Conservation (phyloP, 106 monocot genomes). For the Apostasia shenzhenica region DNA sequence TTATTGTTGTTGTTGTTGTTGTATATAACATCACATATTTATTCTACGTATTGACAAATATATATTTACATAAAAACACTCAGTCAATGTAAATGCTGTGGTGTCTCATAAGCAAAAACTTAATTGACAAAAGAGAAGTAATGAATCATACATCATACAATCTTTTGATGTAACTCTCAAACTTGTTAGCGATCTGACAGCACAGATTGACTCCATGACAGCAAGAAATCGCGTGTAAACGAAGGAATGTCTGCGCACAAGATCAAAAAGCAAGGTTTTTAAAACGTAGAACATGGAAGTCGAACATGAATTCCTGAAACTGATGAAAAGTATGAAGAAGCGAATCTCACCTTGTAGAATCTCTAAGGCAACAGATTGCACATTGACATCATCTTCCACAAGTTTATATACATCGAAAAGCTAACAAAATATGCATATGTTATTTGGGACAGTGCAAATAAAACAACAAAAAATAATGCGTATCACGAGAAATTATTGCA, state of each 20-base stretch:
- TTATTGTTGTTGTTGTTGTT: too few species aligned
- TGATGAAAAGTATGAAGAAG: neutral
- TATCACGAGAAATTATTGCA: too few species aligned
- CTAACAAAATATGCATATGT: slow-evolving; percentile 12
- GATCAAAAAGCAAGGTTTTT: slow-evolving; percentile 1
- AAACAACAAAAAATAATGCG: neutral
- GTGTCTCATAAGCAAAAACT: too few species aligned
- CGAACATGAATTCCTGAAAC: neutral
- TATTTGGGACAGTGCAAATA: neutral
- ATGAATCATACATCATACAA: too few species aligned
- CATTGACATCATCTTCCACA: slow-evolving; percentile 76
- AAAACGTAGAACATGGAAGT: neutral
- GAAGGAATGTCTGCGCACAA: slow-evolving; percentile 60
- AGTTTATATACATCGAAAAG: slow-evolving; percentile 88
- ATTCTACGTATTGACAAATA: too few species aligned
- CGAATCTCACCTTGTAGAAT: slow-evolving; percentile 53
- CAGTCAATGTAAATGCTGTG: too few species aligned
- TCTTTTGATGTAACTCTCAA: too few species aligned
- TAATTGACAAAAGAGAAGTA: too few species aligned
- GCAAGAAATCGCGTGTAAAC: slow-evolving; percentile 76
- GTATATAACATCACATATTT: too few species aligned
- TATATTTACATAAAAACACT: too few species aligned
- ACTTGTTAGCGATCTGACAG: slow-evolving; percentile 46
- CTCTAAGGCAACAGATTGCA: slow-evolving; percentile 75
- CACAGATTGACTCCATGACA: slow-evolving; percentile 86